Evolutionary conservation across 805 yeast species (phyloP).

Genomic region (Nakazawaea wickerhamii): DNA sequence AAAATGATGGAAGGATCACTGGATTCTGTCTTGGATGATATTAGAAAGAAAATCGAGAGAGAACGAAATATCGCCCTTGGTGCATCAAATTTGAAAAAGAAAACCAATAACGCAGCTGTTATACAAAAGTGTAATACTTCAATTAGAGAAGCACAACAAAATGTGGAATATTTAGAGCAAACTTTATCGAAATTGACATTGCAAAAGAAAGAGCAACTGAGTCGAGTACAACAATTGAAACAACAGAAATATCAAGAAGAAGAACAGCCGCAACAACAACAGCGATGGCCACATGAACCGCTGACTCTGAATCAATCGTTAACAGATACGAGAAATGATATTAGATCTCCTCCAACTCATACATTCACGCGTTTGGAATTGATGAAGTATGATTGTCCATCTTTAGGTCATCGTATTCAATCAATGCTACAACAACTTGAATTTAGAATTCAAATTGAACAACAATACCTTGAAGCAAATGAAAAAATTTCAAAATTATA

Average conservation of each 20-base stretch:
- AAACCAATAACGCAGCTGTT: slow-evolving; percentile 74
- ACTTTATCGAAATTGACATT: slow-evolving; percentile 58
- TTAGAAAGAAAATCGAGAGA: slow-evolving; percentile 78
- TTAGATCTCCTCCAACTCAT: slow-evolving; percentile 23
- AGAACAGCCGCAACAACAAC: slow-evolving; percentile 3
- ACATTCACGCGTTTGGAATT: slow-evolving; percentile 70
- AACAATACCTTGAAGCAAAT: slow-evolving; percentile 88
- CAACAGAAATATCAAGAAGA: slow-evolving; percentile 10
- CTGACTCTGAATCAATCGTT: neutral
- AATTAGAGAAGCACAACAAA: slow-evolving; percentile 86
- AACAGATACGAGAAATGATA: neutral
- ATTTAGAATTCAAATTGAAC: slow-evolving; percentile 89
- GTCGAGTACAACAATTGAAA: neutral
- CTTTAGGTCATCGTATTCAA: slow-evolving; percentile 90
- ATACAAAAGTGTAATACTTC: slow-evolving; percentile 87
- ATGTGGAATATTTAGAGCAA: slow-evolving; percentile 82
- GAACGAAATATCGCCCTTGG: slow-evolving; percentile 87
- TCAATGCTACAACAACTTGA: slow-evolving; percentile 93
- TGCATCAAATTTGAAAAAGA: slow-evolving; percentile 72
- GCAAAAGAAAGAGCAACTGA: slow-evolving; percentile 19
- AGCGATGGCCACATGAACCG: neutral
- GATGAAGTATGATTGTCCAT: slow-evolving; percentile 88
- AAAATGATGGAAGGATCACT: slow-evolving; percentile 18
- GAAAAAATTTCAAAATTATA: slow-evolving; percentile 84
- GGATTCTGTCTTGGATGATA: slow-evolving; percentile 53